A percentile compares a stretch with the other conserved stretches of the same genome.
Evolutionary conservation across 2,329 filamentous ascomycete species (phyloP).

Genomic region (Ascosphaera pollenicola): DNA sequence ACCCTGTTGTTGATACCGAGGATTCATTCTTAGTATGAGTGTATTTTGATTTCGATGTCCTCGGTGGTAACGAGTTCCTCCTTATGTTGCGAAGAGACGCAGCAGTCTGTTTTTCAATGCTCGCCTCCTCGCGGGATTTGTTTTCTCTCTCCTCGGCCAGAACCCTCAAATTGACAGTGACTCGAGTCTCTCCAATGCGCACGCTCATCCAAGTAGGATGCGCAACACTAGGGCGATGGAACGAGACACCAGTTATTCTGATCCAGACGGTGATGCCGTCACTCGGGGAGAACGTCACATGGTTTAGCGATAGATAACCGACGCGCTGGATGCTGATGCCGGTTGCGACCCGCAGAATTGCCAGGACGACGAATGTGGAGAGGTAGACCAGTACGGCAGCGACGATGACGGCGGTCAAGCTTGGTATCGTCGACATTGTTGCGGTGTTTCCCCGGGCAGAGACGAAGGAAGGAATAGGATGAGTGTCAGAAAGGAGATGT

Average conservation of each 20-base stretch:
- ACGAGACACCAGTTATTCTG: constrained; percentile 61
- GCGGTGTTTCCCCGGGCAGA: not conserved
- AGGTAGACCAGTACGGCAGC: constrained; percentile 71
- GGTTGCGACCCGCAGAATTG: constrained; percentile 74
- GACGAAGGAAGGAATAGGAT: not conserved
- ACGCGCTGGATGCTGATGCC: constrained; percentile 91
- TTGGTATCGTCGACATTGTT: constrained; percentile 18
- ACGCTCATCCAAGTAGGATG: constrained; percentile 94
- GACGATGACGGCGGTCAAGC: constrained; percentile 66
- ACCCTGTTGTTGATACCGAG: no score
- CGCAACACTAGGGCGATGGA: constrained; percentile 89
- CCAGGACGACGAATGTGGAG: constrained; percentile 79
- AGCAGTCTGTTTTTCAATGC: constrained; percentile 1
- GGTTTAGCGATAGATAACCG: constrained; percentile 75
- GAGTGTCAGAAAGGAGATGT: not conserved
- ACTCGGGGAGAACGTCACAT: constrained; percentile 70
- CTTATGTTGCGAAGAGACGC: constrained; percentile 7
- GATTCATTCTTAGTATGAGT: no score
- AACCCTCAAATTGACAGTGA: constrained; percentile 57
- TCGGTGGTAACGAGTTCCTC: constrained; percentile 8
- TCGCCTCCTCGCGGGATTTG: not conserved
- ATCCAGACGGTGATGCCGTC: constrained; percentile 83
- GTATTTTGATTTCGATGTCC: no score
- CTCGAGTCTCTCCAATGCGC: constrained; percentile 60
- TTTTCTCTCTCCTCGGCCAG: constrained; percentile 6